phyloP scores from a whole-genome alignment of 2,329 filamentous ascomycete species.

The Incumbomyces delicatus region DNA sequence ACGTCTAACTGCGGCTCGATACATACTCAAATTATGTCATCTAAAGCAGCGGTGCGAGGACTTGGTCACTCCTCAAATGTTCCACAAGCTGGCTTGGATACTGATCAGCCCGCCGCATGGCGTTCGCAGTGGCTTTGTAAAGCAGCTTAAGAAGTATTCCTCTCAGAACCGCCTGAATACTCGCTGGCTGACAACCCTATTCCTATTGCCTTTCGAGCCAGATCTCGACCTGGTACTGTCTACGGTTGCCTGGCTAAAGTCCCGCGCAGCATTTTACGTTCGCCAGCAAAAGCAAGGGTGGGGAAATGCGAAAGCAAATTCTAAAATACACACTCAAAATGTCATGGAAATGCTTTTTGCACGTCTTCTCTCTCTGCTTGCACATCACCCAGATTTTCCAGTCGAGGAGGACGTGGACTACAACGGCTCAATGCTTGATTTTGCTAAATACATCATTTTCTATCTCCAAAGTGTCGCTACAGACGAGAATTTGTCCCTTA shows the following conservation, averaged over 20 bases:
- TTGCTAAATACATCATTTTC: constrained; percentile 80
- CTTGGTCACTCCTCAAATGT: constrained; percentile 60
- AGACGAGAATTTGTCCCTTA: constrained; percentile 75
- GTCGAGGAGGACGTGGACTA: constrained; percentile 41
- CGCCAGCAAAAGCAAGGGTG: constrained; percentile 32
- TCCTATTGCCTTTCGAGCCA: constrained; percentile 86
- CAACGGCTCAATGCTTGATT: constrained; percentile 63
- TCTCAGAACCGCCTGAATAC: constrained; percentile 58
- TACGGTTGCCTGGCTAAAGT: constrained; percentile 80
- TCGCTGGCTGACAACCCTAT: constrained; percentile 82
- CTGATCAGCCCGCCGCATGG: constrained; percentile 66
- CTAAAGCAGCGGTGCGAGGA: constrained; percentile 63
- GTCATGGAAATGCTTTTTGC: constrained; percentile 74
- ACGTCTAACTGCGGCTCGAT: constrained; percentile 68
- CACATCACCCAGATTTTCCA: constrained; percentile 83
- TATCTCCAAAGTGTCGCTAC: constrained; percentile 75
- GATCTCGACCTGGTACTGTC: constrained; percentile 60
- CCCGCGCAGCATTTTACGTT: constrained; percentile 59
- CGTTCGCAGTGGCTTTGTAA: constrained; percentile 70
- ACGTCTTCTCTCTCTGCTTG: constrained; percentile 74
- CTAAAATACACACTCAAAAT: constrained; percentile 38
- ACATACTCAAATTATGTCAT: constrained; percentile 74
- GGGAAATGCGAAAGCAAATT: constrained; percentile 23
- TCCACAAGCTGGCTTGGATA: constrained; percentile 71
- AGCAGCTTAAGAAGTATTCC: constrained; percentile 83